A percentile compares a stretch with the other conserved stretches of the same genome.
phyloP scores from a whole-genome alignment of 2,329 filamentous ascomycete genomes.

The Aureobasidium lini region DNA sequence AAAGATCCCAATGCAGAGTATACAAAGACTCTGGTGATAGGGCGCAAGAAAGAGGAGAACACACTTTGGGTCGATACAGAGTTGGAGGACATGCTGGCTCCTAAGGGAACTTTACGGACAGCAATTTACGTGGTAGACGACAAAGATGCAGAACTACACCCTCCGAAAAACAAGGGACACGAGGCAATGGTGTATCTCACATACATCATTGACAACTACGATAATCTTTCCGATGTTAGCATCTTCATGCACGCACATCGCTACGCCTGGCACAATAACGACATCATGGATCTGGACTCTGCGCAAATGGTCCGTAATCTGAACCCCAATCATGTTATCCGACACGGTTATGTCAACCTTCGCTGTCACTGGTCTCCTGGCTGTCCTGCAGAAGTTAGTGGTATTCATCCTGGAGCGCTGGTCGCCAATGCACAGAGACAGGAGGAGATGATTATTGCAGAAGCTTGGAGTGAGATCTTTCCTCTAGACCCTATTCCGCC shows the following conservation, averaged over 20 bases:
- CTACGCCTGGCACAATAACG: constrained; percentile 52
- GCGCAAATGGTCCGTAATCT: constrained; percentile 39
- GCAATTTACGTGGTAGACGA: constrained; percentile 49
- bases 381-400: constrained; percentile 47
- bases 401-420: constrained; percentile 34
- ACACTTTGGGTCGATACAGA: constrained; percentile 48
- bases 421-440: constrained; percentile 30
- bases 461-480: constrained; percentile 42
- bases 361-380: constrained; percentile 48
- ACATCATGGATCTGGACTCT: constrained; percentile 38
- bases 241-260: constrained; percentile 58
- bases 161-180: constrained; percentile 52
- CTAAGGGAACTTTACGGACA: constrained; percentile 29
- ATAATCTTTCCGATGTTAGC: constrained; percentile 49
- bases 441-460: constrained; percentile 38
- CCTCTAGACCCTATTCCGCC: constrained; percentile 39
- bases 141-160: constrained; percentile 38
- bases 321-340: constrained; percentile 38
- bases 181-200: constrained; percentile 57
- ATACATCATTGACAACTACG: constrained; percentile 56
- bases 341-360: constrained; percentile 49
- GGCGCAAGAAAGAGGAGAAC: constrained; percentile 45
- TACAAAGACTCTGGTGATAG: constrained; percentile 48
- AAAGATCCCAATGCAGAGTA: constrained; percentile 44
- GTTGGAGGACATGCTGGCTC: constrained; percentile 36